Conservation (phyloP, 805 yeast genomes). For the Saccharomycopsis selenospora region DNA sequence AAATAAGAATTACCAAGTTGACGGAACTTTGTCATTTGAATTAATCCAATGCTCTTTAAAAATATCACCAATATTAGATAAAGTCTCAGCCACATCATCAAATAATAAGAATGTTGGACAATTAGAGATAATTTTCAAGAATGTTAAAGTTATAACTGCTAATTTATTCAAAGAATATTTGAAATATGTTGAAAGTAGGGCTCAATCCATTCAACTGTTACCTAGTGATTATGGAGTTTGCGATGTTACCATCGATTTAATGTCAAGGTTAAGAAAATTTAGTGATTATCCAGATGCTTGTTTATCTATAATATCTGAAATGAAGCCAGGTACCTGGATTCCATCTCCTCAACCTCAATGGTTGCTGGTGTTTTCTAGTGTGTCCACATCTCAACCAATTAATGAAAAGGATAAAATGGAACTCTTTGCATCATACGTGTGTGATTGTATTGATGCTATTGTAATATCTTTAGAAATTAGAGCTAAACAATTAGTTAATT, state of each 20-base stretch:
- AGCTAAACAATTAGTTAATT: slow-evolving; percentile 34
- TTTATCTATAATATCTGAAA: slow-evolving; percentile 39
- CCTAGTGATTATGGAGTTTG: slow-evolving; percentile 67
- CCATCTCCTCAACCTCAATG: slow-evolving; percentile 51
- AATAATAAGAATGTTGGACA: slow-evolving; percentile 22
- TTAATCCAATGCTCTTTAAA: slow-evolving; percentile 42
- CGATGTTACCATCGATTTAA: slow-evolving; percentile 63
- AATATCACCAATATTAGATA: slow-evolving; percentile 29
- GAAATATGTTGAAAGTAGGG: slow-evolving; percentile 45
- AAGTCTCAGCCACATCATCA: slow-evolving; percentile 20
- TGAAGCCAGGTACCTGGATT: slow-evolving; percentile 63
- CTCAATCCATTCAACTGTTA: slow-evolving; percentile 35
- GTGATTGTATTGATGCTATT: slow-evolving; percentile 75
- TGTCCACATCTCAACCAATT: slow-evolving; percentile 35
- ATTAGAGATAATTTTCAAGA: slow-evolving; percentile 24
- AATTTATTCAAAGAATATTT: slow-evolving; percentile 51
- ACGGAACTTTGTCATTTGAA: slow-evolving; percentile 52
- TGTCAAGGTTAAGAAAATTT: slow-evolving; percentile 58
- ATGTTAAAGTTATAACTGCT: slow-evolving; percentile 26
- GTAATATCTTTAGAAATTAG: slow-evolving; percentile 56
- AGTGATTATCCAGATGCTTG: slow-evolving; percentile 53
- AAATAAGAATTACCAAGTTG: slow-evolving; percentile 36
- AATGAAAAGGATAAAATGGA: slow-evolving; percentile 39
- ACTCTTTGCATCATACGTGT: slow-evolving; percentile 56
- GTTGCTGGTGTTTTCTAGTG: slow-evolving; percentile 42